phyloP scores from a whole-genome alignment of 345 rosid genomes.

The Odontarrhena argentea region DNA sequence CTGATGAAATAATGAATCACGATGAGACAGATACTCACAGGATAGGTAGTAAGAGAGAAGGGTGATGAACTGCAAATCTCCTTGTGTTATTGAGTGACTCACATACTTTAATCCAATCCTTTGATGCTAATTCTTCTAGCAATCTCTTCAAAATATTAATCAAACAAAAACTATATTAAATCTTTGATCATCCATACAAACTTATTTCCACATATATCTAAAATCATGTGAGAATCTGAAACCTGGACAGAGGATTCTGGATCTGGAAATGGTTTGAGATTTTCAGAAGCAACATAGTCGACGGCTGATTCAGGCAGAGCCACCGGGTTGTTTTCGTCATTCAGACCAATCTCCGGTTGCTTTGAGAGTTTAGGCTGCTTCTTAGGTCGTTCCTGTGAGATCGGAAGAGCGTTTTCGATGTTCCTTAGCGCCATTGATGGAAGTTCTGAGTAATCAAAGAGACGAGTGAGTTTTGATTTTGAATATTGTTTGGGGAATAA shows the following conservation, averaged over 20 bases:
- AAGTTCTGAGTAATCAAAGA: background rate
- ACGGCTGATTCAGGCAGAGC: slow-evolving; percentile 49
- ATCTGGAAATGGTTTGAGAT: slow-evolving; percentile 55
- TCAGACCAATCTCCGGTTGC: slow-evolving; percentile 41
- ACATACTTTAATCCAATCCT: slow-evolving; percentile 73
- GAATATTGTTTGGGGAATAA: slow-evolving; percentile 12
- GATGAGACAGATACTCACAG: slow-evolving; percentile 45
- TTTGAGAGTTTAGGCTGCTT: slow-evolving; percentile 61
- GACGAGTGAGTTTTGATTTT: slow-evolving; percentile 4
- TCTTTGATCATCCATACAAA: too few species aligned
- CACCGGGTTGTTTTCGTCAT: slow-evolving; percentile 64
- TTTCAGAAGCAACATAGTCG: slow-evolving; percentile 69
- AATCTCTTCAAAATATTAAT: slow-evolving; percentile 44
- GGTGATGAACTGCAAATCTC: slow-evolving; percentile 68
- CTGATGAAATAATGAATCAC: background rate
- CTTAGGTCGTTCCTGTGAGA: slow-evolving; percentile 61
- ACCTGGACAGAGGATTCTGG: slow-evolving; percentile 60
- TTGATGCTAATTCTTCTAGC: slow-evolving; percentile 68
- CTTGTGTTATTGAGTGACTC: slow-evolving; percentile 65
- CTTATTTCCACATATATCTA: too few species aligned
- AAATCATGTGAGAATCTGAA: slow-evolving; percentile 6
- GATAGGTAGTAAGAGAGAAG: slow-evolving; percentile 59
- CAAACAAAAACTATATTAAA: too few species aligned
- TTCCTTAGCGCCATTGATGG: slow-evolving; percentile 76
- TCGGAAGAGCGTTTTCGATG: slow-evolving; percentile 78